Percentiles rank a stretch among this genome's conserved stretches.
phyloP scores from a whole-genome alignment of 257 asterid genomes.

The Jaltomata sinuosa region DNA sequence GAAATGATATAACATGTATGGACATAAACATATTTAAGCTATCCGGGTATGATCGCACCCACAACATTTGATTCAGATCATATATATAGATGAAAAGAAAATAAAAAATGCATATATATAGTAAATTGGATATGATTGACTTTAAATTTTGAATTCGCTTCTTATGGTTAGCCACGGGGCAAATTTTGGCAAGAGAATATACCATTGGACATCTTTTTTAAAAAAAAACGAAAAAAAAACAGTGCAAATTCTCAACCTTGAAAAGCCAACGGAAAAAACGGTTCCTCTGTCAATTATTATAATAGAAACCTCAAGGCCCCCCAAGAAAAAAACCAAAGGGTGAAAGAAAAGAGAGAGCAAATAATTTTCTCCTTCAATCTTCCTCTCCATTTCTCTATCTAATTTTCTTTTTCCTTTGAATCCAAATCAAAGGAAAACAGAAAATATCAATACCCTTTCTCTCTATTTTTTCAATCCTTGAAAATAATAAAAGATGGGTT shows the following conservation, averaged over 20 bases:
- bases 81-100: not conserved
- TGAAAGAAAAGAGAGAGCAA: conserved; percentile 16
- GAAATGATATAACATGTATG: too few species aligned
- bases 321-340: conserved; percentile 6
- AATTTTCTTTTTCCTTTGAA: not conserved
- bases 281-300: conserved; percentile 2
- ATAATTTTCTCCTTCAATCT: conserved; percentile 10
- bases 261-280: conserved; percentile 19
- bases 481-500: conserved; percentile 34
- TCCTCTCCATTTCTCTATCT: conserved; percentile 17
- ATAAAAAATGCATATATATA: not conserved
- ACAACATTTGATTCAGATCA: too few species aligned
- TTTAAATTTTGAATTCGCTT: not conserved
- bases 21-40: too few species aligned
- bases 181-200: not conserved
- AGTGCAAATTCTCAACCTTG: not conserved
- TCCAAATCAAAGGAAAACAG: conserved; percentile 3
- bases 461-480: not conserved
- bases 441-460: not conserved
- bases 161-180: too few species aligned
- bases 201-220: not conserved
- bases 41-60: not conserved
- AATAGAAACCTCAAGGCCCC: not conserved
- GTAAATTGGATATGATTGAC: not conserved
- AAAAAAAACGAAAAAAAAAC: not conserved